Evolutionary conservation across 1,284 basidiomycete genomes (phyloP).

Genomic region (Chiua sp.): DNA sequence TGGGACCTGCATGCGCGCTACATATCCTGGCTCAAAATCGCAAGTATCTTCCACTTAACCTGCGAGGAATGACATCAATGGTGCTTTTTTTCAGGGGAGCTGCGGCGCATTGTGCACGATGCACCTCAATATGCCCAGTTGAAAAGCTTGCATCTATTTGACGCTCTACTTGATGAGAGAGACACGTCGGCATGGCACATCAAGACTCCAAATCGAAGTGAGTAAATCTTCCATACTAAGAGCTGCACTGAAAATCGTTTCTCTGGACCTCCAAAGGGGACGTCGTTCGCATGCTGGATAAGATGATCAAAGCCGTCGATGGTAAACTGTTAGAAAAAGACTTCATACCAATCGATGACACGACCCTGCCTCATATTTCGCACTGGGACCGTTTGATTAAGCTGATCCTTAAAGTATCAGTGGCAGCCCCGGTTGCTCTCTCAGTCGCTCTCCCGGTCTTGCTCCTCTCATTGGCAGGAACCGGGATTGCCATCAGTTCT

Average conservation of each 20-base stretch:
- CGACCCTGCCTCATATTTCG: slow-evolving; percentile 14
- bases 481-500: slow-evolving; percentile 20
- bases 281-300: slow-evolving; percentile 26
- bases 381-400: slow-evolving; percentile 13
- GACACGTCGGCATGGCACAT: slow-evolving; percentile 22
- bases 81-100: slow-evolving; percentile 10
- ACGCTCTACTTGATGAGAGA: slow-evolving; percentile 17
- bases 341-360: slow-evolving; percentile 23
- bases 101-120: slow-evolving; percentile 6
- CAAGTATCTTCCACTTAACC: background rate
- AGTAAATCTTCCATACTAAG: background rate
- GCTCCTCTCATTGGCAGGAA: slow-evolving; percentile 13
- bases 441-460: slow-evolving; percentile 20
- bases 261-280: slow-evolving; percentile 16
- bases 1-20: slow-evolving; percentile 30
- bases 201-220: slow-evolving; percentile 27
- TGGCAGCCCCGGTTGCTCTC: slow-evolving; percentile 12
- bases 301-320: slow-evolving; percentile 30
- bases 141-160: slow-evolving; percentile 23
- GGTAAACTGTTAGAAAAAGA: slow-evolving; percentile 24
- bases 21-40: slow-evolving; percentile 22
- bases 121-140: slow-evolving; percentile 18
- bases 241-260: background rate
- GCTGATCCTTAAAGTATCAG: background rate
- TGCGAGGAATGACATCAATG: background rate